Evolutionary conservation across 2,329 filamentous ascomycete species (phyloP).

Genomic region (Penicillium sclerotigenum): DNA sequence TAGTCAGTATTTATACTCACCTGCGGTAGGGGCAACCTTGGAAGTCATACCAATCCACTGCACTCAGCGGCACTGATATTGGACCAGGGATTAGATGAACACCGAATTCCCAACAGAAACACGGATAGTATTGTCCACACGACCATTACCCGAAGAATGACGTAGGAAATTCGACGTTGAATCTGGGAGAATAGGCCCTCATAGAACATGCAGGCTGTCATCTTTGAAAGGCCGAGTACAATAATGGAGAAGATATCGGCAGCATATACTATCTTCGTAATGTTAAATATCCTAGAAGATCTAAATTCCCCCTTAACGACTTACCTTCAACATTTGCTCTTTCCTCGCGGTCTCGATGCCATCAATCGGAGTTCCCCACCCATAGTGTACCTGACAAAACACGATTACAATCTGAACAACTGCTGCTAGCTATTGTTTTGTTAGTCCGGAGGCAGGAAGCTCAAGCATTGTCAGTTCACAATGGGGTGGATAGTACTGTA

Average conservation of each 20-base stretch:
- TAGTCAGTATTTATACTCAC: background rate
- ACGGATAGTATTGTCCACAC: constrained; percentile 8
- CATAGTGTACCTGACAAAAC: background rate
- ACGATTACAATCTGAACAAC: background rate
- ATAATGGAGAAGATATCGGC: constrained; percentile 15
- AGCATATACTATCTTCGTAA: constrained; percentile 10
- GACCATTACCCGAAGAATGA: background rate
- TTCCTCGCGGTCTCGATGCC: background rate
- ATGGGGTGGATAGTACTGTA: background rate
- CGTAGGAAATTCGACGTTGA: constrained; percentile 1
- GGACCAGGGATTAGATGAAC: constrained; percentile 10
- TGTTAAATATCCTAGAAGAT: background rate
- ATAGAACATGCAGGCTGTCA: constrained; percentile 18
- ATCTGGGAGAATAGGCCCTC: constrained; percentile 13
- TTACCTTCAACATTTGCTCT: constrained; percentile 1
- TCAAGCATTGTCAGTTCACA: background rate
- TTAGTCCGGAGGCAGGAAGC: background rate
- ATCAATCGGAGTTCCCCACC: background rate
- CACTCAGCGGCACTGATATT: constrained; percentile 12
- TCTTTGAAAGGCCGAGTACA: constrained; percentile 15
- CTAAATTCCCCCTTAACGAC: too few relatives aligned
- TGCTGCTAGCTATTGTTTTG: background rate
- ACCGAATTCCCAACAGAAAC: constrained; percentile 10
- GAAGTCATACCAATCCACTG: constrained; percentile 7
- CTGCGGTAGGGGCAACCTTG: background rate